Evolutionary conservation across 441 rosid species (phyloP).

Genomic region (Arabidopsis lyrata): DNA sequence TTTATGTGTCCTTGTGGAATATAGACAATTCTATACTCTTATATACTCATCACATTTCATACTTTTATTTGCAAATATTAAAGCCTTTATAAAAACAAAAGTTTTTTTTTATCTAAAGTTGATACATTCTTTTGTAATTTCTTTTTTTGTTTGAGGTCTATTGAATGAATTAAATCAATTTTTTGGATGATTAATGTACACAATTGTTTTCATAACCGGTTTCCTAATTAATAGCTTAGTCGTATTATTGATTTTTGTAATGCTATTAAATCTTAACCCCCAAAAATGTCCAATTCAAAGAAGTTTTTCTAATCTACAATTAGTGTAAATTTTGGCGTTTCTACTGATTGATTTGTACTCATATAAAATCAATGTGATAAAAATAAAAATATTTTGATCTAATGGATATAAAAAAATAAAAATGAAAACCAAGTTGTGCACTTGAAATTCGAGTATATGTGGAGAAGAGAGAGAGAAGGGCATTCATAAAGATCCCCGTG

Average conservation of each 20-base stretch:
- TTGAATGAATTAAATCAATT: too few species aligned
- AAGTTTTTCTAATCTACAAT: not conserved
- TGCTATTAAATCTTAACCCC: not conserved
- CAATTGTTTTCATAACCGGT: too few species aligned
- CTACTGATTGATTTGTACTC: not conserved
- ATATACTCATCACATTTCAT: conserved; percentile 25
- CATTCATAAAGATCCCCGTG: conserved; percentile 66
- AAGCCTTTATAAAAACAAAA: too few species aligned
- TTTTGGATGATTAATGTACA: too few species aligned
- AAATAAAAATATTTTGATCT: not conserved
- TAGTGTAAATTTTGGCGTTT: not conserved
- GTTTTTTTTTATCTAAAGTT: too few species aligned
- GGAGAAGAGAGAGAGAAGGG: conserved; percentile 24
- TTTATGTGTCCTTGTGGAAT: conserved; percentile 39
- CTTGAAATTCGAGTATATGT: not conserved
- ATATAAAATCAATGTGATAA: not conserved
- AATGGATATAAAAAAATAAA: not conserved
- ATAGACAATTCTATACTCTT: conserved; percentile 29
- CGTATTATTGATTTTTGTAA: not conserved
- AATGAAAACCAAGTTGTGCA: not conserved
- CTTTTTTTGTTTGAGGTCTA: not conserved
- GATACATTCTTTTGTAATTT: not conserved
- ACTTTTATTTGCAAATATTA: not conserved
- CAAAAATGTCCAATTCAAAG: not conserved
- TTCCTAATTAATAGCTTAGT: not conserved